phyloP scores from a whole-genome alignment of 306 rosid genomes.

The Pterocarpus santalinus region DNA sequence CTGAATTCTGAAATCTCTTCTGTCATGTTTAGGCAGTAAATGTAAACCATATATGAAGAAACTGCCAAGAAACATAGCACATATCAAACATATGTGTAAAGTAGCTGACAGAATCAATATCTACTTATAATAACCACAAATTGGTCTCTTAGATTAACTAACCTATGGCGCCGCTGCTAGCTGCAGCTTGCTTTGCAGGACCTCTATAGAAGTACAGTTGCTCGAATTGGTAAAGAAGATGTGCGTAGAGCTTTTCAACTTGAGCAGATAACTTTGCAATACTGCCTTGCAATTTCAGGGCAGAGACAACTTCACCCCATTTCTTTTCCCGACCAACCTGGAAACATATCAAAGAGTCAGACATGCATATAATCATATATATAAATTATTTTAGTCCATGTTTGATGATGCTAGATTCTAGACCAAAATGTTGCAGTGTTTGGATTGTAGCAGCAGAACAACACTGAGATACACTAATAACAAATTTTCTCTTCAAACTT shows the following conservation, averaged over 20 bases:
- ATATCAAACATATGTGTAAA: slow-evolving; percentile 6
- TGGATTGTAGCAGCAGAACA: neutral
- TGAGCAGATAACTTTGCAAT: slow-evolving; percentile 44
- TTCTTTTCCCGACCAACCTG: slow-evolving; percentile 54
- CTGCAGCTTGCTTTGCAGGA: slow-evolving; percentile 36
- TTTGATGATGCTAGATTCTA: neutral
- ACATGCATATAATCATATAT: neutral
- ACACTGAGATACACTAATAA: neutral
- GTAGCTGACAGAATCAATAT: neutral
- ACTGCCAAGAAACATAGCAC: slow-evolving; percentile 20
- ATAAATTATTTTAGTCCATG: neutral
- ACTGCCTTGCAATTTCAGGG: slow-evolving; percentile 52
- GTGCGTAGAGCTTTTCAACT: slow-evolving; percentile 51
- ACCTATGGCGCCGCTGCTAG: slow-evolving; percentile 37
- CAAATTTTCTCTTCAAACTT: neutral
- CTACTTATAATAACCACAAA: slow-evolving; percentile 11
- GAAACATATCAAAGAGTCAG: neutral
- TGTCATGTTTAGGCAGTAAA: slow-evolving; percentile 7
- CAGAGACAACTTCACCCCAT: slow-evolving; percentile 58
- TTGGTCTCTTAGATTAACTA: slow-evolving; percentile 35
- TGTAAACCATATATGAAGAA: slow-evolving; percentile 7
- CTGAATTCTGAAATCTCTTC: slow-evolving; percentile 2
- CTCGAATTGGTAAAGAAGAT: slow-evolving; percentile 53
- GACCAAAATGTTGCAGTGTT: neutral
- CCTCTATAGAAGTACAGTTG: slow-evolving; percentile 50